Evolutionary conservation across 2,329 filamentous ascomycete species (phyloP).

Genomic region (Aspergillus sp.): DNA sequence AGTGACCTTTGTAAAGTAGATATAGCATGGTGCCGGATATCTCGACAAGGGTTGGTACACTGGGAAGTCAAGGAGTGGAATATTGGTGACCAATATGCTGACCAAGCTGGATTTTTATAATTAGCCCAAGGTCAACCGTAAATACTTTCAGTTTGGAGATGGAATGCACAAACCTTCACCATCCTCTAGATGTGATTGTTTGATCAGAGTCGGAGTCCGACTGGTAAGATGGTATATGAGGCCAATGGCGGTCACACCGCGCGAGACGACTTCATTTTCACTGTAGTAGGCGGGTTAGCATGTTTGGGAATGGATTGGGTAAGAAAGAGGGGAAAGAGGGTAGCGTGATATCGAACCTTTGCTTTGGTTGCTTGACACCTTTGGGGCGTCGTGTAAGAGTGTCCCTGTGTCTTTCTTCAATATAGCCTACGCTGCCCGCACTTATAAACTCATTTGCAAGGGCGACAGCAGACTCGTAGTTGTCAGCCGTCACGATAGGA

Average conservation of each 20-base stretch:
- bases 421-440: slow-evolving; percentile 70
- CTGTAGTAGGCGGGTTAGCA: slow-evolving; percentile 37
- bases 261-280: slow-evolving; percentile 70
- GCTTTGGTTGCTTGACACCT: slow-evolving; percentile 52
- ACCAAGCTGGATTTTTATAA: slow-evolving; percentile 67
- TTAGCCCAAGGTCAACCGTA: slow-evolving; percentile 8
- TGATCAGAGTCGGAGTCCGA: slow-evolving; percentile 81
- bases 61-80: slow-evolving; percentile 85
- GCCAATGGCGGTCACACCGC: slow-evolving; percentile 77
- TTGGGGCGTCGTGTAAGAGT: slow-evolving; percentile 53
- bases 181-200: slow-evolving; percentile 87
- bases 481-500: slow-evolving; percentile 86
- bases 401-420: slow-evolving; percentile 68
- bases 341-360: slow-evolving; percentile 50
- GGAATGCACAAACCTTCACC: slow-evolving; percentile 63
- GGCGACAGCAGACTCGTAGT: slow-evolving; percentile 84
- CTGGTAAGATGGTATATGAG: slow-evolving; percentile 79
- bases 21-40: slow-evolving; percentile 87
- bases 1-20: slow-evolving; percentile 81
- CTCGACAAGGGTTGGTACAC: slow-evolving; percentile 90
- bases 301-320: neutral
- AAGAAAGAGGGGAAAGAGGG: slow-evolving; percentile 8
- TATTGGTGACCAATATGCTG: slow-evolving; percentile 94
- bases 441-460: slow-evolving; percentile 89
- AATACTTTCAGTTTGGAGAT: neutral